Conservation (phyloP, 1,139 yeast genomes). For the Yamadazyma dushanensis region DNA sequence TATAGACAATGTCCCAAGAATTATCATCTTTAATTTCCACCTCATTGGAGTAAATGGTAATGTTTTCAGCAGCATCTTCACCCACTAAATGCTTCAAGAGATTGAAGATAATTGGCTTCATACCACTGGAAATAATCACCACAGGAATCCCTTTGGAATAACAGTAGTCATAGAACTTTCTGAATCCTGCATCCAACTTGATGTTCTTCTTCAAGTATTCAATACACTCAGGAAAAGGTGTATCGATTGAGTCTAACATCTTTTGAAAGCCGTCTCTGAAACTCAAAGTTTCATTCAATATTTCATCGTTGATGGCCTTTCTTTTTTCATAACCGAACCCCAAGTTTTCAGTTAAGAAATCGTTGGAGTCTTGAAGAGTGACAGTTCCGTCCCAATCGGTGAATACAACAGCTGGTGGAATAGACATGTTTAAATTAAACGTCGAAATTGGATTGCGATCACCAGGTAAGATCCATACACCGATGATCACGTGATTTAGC, state of each 20-base stretch:
- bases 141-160: constrained; percentile 68
- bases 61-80: constrained; percentile 65
- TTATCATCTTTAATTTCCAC: constrained; percentile 55
- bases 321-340: constrained; percentile 83
- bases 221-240: constrained; percentile 82
- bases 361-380: constrained; percentile 88
- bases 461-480: background rate
- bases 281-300: constrained; percentile 63
- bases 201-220: constrained; percentile 61
- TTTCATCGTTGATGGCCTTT: constrained; percentile 64
- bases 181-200: constrained; percentile 87
- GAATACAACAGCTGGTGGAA: constrained; percentile 71
- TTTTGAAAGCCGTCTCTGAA: constrained; percentile 82
- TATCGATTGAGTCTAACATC: constrained; percentile 78
- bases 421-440: constrained; percentile 9
- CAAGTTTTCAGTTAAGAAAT: constrained; percentile 78
- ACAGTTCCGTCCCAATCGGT: constrained; percentile 99
- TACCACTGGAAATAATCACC: constrained; percentile 83
- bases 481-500: too few species aligned
- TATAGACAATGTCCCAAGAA: constrained; percentile 82
- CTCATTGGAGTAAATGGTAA: constrained; percentile 81
- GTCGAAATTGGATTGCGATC: too few species aligned
- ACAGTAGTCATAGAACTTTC: constrained; percentile 79
- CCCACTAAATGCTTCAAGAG: constrained; percentile 75
- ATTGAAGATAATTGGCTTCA: constrained; percentile 86